Base-by-base conservation (phyloP, 2,329 filamentous ascomycete genomes). In the Ceratocystiopsis minuta region DNA sequence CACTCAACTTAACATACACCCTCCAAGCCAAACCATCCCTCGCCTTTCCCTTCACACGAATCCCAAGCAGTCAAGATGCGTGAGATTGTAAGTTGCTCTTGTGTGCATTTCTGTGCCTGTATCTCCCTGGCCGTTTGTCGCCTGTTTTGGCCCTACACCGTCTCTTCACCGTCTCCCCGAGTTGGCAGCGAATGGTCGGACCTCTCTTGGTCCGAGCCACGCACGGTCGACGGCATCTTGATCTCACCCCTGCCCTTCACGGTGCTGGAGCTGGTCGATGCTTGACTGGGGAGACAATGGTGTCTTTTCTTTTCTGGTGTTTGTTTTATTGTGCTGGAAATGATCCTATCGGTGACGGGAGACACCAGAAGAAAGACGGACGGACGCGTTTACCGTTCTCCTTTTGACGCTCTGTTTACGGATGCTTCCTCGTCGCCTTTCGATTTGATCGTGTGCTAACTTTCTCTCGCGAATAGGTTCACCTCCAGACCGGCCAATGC, bases 401-500 rank as follows among this genome's bases (percentile, higher is more conserved):
- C 7, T 28, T 10, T 10, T 10, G 24, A 28, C 24, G 24, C 11
- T 10, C 24, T 10, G 11, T 28, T 10, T 6, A 28, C 24, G 24
- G 11, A 28, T 6, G 24, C 24, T 10, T 28, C 11, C 9, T 28
- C 6, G 2, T 28, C 24, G 7, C 13, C 9, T 5, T 16, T 17
- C 12, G 18, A 20, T 15, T 14, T 6, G 13, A 38, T 6, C 18
- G 15, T 14, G 16, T 36, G 41, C 49, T 49, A 43, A 46, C 41
- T 12, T 13, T 37, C n/a, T 50, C 60, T 58, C 58, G 55, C 52
- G 16, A 51, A 72, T 61, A 96, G 88, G 88, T 96, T 69, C 90
- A 98, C 70, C 86, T 98, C 58, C 90, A 98, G 74, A 98, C 90
- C 75, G 90, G 90, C 67, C 90, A 98, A 79, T 96, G 90, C 74